Base-by-base conservation (phyloP, 2,329 filamentous ascomycete species). In the Stagonosporopsis chrysanthemi region DNA sequence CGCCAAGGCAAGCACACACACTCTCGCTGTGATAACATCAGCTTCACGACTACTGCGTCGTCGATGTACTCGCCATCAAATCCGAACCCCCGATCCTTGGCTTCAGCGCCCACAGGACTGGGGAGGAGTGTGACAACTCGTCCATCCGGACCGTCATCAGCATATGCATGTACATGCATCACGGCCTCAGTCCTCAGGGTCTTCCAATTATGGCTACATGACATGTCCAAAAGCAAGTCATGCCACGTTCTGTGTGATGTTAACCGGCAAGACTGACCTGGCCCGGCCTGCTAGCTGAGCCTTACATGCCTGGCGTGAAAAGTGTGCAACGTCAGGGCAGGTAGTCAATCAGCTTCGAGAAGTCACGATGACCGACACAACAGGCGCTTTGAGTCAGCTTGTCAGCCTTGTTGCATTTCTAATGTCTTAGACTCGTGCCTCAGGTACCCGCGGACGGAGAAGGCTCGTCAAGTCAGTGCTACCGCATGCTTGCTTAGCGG, bases 211-310 rank as follows among this genome's bases (percentile, higher is more conserved):
- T 22, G 56, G 54, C 43, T 61, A 47, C 62, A 62, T 52, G 12
- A 28, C 52, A 49, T 35, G 26, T 40, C 9, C 36, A 23, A 43
- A 48, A 52, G 48, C 44, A 52, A 48, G 54, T 52, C 43, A 63
- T 62, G 39, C 45, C 49, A 59, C 41, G 53, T 57, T 60, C 52
- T 53, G 56, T 39, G 35, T 43, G 36, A 53, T 42, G 33, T 53
- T 29, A 23, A 22, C 24, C 17, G 17, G 39, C 44, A 42, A 42
- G 23, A 41, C 17, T 29, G 29, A 11, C 14, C 47, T 17, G 17
- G 56, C 48, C 35, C 55, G 17, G 41, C 60, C 44, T 56, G 36
- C 29, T 24, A 58, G 62, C 61, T 66, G 56, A 64, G 44, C 54
- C 54, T 24, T 42, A 48, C 17, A 22, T 14, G 26, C 31, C 31